Evolutionary conservation across 768 basidiomycete genomes (phyloP).

Genomic region (Boletus eberwhitei): DNA sequence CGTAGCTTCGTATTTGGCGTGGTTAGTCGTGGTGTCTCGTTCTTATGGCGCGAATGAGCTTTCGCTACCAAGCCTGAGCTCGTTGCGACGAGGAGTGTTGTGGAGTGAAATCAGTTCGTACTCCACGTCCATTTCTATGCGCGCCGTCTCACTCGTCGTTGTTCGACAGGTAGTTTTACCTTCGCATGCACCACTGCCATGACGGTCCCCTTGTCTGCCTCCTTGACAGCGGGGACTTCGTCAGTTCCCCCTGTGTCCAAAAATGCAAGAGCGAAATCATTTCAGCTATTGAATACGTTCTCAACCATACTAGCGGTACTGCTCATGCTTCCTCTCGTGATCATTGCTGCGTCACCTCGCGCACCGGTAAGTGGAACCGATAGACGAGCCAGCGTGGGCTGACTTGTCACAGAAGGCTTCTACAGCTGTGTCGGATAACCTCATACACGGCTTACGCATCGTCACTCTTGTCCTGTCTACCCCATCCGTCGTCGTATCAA

Average conservation of each 20-base stretch:
- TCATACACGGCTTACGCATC: slow-evolving; percentile 41
- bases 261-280: slow-evolving; percentile 50
- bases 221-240: slow-evolving; percentile 44
- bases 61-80: slow-evolving; percentile 31
- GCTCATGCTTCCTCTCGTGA: slow-evolving; percentile 54
- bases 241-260: slow-evolving; percentile 28
- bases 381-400: slow-evolving; percentile 24
- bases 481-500: slow-evolving; percentile 56
- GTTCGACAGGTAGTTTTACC: slow-evolving; percentile 45
- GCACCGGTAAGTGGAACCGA: slow-evolving; percentile 34
- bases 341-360: slow-evolving; percentile 49
- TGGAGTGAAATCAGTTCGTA: slow-evolving; percentile 67
- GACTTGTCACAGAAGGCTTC: slow-evolving; percentile 11
- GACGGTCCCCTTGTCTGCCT: slow-evolving; percentile 63
- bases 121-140: neutral
- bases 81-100: slow-evolving; percentile 44
- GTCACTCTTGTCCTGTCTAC: slow-evolving; percentile 55
- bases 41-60: slow-evolving; percentile 48
- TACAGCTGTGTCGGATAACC: neutral
- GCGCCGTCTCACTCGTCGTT: slow-evolving; percentile 1
- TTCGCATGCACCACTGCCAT: slow-evolving; percentile 66
- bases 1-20: slow-evolving; percentile 54
- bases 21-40: slow-evolving; percentile 54
- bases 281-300: slow-evolving; percentile 51
- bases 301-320: slow-evolving; percentile 48